Percentiles rank a stretch among this genome's conserved stretches.
Conservation (phyloP, 148 eudicot genomes). For the Fagopyrum esculentum region DNA sequence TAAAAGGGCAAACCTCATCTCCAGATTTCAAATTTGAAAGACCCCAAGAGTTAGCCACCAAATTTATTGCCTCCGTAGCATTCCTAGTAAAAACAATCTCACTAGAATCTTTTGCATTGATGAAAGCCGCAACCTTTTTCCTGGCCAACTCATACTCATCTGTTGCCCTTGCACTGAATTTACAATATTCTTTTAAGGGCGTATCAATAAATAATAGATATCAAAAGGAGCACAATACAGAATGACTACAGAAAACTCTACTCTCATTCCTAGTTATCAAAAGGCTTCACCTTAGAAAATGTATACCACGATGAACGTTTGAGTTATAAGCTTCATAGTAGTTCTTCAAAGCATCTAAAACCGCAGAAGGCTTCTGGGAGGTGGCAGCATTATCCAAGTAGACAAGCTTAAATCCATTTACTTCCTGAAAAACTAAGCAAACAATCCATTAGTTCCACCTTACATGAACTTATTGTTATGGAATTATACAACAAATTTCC, state of each 20-base stretch:
- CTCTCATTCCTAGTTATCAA: neutral
- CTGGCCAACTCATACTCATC: conserved; percentile 89
- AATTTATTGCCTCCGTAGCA: conserved; percentile 96
- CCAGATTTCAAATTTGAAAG: conserved; percentile 59
- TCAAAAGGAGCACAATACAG: neutral
- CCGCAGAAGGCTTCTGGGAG: conserved; percentile 83
- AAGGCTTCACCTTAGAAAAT: conserved; percentile 59
- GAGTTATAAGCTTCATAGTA: conserved; percentile 84
- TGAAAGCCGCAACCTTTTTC: conserved; percentile 75
- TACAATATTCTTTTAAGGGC: conserved; percentile 10
- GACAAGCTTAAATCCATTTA: conserved; percentile 77
- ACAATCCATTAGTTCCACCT: neutral
- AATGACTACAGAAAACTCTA: neutral
- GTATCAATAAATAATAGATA: neutral
- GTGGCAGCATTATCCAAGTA: conserved; percentile 97
- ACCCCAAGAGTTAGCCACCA: conserved; percentile 96
- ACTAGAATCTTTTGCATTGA: conserved; percentile 63
- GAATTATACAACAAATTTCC: neutral
- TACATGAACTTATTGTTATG: neutral
- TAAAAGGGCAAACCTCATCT: conserved; percentile 62
- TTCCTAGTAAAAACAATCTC: conserved; percentile 91
- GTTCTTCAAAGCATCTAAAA: conserved; percentile 59
- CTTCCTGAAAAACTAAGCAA: conserved; percentile 41
- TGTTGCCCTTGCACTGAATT: conserved; percentile 81
- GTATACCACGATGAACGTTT: conserved; percentile 95